A percentile compares a stretch with the other conserved stretches of the same genome.
These are phyloP conservation scores for Peronospora tabacina DNA, from an alignment of 352 stramenopile genomes.

Conservation along the genomic window DNA sequence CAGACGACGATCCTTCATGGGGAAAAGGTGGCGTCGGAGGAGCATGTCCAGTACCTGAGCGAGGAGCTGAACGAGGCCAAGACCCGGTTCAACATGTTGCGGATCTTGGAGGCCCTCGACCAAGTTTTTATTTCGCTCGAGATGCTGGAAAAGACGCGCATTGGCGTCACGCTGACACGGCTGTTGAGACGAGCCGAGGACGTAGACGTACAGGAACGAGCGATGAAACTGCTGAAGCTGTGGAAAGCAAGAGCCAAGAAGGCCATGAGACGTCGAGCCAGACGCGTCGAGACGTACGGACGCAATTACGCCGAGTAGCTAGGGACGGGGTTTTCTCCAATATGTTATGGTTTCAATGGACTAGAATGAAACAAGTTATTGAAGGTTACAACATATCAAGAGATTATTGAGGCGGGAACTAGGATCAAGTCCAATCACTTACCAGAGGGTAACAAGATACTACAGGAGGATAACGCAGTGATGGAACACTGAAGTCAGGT, in stretches of 20 bases:
- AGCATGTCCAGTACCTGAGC: constrained; percentile 51
- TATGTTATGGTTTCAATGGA: no score
- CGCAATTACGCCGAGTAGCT: constrained; percentile 58
- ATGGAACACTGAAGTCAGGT: background rate
- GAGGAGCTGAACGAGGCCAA: constrained; percentile 59
- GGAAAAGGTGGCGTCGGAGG: constrained; percentile 62
- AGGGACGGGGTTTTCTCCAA: no score
- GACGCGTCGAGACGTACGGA: constrained; percentile 59
- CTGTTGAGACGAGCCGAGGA: constrained; percentile 23
- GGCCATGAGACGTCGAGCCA: constrained; percentile 43
- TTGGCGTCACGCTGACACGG: constrained; percentile 35
- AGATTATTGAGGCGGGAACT: no score
- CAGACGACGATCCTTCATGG: constrained; percentile 66
- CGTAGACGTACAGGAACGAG: constrained; percentile 35
- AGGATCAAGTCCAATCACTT: no score
- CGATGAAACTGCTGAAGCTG: constrained; percentile 38
- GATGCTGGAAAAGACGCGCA: constrained; percentile 68
- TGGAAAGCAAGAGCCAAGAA: constrained; percentile 71
- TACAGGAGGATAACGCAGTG: no score
- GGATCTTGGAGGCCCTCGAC: constrained; percentile 47
- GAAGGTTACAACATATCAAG: no score
- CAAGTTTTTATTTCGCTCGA: constrained; percentile 69
- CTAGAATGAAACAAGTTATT: no score
- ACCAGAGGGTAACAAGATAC: no score
- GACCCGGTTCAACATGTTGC: constrained; percentile 38